phyloP scores from a whole-genome alignment of 495 filamentous ascomycete species.

The Neurospora sp. region DNA sequence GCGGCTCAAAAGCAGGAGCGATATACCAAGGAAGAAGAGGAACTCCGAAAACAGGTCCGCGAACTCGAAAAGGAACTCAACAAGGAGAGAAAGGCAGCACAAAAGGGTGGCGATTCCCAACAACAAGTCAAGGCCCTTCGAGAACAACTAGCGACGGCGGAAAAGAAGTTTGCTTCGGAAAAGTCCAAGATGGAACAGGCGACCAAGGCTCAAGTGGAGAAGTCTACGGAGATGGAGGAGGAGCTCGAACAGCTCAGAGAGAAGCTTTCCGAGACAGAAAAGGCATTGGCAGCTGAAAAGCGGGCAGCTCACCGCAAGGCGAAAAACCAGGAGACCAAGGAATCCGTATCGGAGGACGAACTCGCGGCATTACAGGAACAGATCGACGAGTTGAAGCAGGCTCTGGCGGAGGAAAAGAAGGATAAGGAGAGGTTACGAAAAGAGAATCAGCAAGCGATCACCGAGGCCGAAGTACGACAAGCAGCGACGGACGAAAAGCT shows the following conservation, averaged over 20 bases:
- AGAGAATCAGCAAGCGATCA: conserved; percentile 25
- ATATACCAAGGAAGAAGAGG: conserved; percentile 30
- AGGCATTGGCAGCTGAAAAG: conserved; percentile 31
- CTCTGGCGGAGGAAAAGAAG: conserved; percentile 32
- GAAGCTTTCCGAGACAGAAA: conserved; percentile 45
- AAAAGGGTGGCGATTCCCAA: conserved; percentile 22
- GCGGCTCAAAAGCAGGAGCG: conserved; percentile 42
- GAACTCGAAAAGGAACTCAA: conserved; percentile 42
- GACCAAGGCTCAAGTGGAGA: conserved; percentile 17
- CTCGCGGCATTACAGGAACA: conserved; percentile 29
- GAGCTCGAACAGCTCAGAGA: conserved; percentile 28
- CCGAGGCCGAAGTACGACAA: conserved; percentile 45
- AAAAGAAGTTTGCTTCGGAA: conserved; percentile 24
- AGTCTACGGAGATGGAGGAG: conserved; percentile 24
- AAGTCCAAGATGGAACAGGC: conserved; percentile 24
- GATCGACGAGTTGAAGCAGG: conserved; percentile 24
- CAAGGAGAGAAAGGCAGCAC: conserved; percentile 34
- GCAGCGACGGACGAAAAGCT: conserved; percentile 55
- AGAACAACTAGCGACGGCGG: conserved; percentile 12
- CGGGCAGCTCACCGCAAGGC: conserved; percentile 43
- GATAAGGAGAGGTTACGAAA: conserved; percentile 30
- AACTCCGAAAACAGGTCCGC: conserved; percentile 35
- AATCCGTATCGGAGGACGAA: conserved; percentile 18
- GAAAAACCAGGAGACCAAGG: conserved; percentile 26
- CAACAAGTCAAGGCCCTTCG: conserved; percentile 24